Conservation (phyloP, 2,329 filamentous ascomycete species). For the Triangularia verruculosa region DNA sequence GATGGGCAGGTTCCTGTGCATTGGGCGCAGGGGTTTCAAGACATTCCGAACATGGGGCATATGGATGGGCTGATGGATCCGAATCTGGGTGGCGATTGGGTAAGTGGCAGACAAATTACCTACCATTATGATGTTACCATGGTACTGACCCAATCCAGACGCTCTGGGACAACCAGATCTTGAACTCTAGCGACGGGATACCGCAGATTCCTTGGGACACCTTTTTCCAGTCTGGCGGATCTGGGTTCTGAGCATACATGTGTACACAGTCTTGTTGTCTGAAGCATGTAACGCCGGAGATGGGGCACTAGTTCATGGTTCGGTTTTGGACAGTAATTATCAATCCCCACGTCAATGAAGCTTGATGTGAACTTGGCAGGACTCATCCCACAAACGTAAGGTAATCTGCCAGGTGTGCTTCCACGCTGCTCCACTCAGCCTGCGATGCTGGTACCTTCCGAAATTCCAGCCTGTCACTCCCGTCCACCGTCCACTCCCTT, state of each 20-base stretch:
- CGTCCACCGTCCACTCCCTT: too few species aligned
- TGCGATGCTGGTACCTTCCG: too few species aligned
- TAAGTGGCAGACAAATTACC: slow-evolving; percentile 8
- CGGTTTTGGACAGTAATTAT: too few species aligned
- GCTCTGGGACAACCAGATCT: slow-evolving; percentile 29
- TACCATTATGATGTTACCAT: background rate
- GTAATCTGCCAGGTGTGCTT: too few species aligned
- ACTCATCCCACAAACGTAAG: too few species aligned
- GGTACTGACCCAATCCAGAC: slow-evolving; percentile 20
- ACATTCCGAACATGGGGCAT: slow-evolving; percentile 1
- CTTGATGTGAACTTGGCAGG: too few species aligned
- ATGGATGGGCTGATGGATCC: slow-evolving; percentile 17
- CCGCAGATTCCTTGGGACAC: slow-evolving; percentile 29
- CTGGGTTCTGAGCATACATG: background rate
- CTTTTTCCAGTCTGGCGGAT: slow-evolving; percentile 23
- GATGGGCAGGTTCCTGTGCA: slow-evolving; percentile 1
- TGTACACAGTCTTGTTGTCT: too few species aligned
- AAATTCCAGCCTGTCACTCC: too few species aligned
- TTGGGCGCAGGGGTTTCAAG: slow-evolving; percentile 1
- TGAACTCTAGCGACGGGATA: slow-evolving; percentile 27
- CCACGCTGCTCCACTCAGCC: too few species aligned
- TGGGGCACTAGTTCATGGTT: too few species aligned
- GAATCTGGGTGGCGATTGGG: slow-evolving; percentile 17
- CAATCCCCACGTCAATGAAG: too few species aligned
- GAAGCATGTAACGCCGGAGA: too few species aligned